Evolutionary conservation across 148 eudicot genomes (phyloP).

Genomic region (Rhododendron molle): DNA sequence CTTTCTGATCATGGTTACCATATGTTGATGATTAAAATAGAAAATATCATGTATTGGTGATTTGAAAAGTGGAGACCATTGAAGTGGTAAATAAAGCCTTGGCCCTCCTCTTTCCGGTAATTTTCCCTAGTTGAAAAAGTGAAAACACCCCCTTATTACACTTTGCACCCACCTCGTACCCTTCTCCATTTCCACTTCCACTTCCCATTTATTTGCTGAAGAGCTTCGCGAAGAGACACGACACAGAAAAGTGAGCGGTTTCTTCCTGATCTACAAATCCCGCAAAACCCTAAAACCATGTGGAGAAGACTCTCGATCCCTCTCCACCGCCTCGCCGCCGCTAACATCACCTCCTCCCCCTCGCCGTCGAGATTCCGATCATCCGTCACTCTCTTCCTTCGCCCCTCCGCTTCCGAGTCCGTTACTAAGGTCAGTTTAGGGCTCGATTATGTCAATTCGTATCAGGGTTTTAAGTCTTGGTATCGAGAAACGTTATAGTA

Average conservation of each 20-base stretch:
- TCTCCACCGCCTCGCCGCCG: background rate
- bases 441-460: background rate
- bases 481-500: background rate
- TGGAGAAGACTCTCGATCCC: slow-evolving; percentile 3
- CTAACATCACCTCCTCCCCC: background rate
- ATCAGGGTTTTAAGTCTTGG: background rate
- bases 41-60: too few species aligned
- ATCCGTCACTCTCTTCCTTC: background rate
- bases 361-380: background rate
- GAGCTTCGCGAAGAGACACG: background rate
- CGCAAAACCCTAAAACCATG: background rate
- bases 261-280: background rate
- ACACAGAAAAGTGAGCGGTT: background rate
- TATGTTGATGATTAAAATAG: too few species aligned
- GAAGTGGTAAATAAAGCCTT: too few species aligned
- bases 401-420: background rate
- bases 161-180: too few species aligned
- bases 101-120: too few species aligned
- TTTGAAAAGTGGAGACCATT: too few species aligned
- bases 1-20: too few species aligned
- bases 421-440: background rate
- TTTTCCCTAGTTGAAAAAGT: too few species aligned
- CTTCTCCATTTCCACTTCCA: background rate
- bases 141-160: too few species aligned
- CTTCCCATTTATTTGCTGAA: background rate